A percentile compares a stretch with the other conserved stretches of the same genome.
Evolutionary conservation across 2,329 filamentous ascomycete species (phyloP).

Genomic region (Aplosporella prunicola): DNA sequence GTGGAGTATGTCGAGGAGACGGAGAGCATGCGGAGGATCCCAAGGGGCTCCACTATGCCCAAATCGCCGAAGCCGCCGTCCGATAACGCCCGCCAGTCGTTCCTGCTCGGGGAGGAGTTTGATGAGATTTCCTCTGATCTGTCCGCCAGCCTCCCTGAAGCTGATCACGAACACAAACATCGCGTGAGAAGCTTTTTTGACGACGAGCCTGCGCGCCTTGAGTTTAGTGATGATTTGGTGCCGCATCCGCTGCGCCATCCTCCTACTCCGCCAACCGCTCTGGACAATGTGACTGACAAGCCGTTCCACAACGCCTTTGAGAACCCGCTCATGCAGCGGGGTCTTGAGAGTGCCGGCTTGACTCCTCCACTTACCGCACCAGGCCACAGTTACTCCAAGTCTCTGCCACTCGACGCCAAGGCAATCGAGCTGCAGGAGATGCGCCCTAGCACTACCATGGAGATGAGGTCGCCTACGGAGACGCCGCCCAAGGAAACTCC

Average conservation of each 20-base stretch:
- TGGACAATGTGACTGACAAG: slow-evolving; percentile 16
- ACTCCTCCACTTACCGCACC: slow-evolving; percentile 20
- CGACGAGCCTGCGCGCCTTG: slow-evolving; percentile 32
- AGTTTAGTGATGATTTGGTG: slow-evolving; percentile 23
- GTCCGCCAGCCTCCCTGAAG: slow-evolving; percentile 39
- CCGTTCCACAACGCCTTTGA: slow-evolving; percentile 17
- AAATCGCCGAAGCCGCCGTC: slow-evolving; percentile 17
- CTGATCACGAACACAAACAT: slow-evolving; percentile 26
- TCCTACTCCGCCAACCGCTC: slow-evolving; percentile 36
- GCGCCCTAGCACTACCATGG: neutral
- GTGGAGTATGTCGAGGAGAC: slow-evolving; percentile 43
- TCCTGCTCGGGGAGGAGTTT: slow-evolving; percentile 44
- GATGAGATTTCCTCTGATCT: slow-evolving; percentile 45
- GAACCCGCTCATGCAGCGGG: slow-evolving; percentile 24
- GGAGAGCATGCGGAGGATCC: slow-evolving; percentile 41
- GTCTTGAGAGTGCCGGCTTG: slow-evolving; percentile 28
- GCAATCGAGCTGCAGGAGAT: slow-evolving; percentile 13
- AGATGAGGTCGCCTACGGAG: neutral
- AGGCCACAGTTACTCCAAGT: neutral
- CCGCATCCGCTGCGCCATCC: slow-evolving; percentile 29
- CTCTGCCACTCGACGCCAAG: neutral
- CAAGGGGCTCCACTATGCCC: slow-evolving; percentile 34
- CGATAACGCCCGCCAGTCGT: slow-evolving; percentile 30
- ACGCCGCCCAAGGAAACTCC: slow-evolving; percentile 19
- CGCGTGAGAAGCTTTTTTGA: slow-evolving; percentile 41